Conservation (phyloP, 768 basidiomycete species). For the Termitomyces sp. region DNA sequence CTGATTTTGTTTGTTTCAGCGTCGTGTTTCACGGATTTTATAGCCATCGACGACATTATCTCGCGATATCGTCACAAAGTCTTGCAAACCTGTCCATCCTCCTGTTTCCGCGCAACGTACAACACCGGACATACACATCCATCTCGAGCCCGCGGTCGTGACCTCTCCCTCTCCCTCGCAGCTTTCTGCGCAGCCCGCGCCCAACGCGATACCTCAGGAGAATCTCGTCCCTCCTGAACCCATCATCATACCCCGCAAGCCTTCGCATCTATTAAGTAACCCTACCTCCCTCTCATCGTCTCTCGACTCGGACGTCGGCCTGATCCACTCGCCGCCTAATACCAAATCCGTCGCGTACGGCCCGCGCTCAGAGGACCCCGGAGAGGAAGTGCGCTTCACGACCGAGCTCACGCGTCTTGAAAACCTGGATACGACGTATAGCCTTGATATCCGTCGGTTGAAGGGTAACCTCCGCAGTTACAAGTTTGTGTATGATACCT, state of each 20-base stretch:
- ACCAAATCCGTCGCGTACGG: constrained; percentile 36
- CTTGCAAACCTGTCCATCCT: background rate
- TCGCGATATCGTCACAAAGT: background rate
- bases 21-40: background rate
- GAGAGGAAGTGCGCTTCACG: constrained; percentile 90
- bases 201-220: background rate
- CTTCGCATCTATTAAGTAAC: background rate
- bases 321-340: constrained; percentile 27
- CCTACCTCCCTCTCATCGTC: background rate
- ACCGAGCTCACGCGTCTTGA: constrained; percentile 87
- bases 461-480: constrained; percentile 86
- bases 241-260: background rate
- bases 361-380: constrained; percentile 60
- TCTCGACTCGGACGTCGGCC: background rate
- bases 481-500: constrained; percentile 71
- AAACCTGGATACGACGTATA: constrained; percentile 78
- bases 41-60: background rate
- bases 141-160: background rate
- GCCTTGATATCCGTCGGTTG: constrained; percentile 82
- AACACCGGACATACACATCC: background rate
- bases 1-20: background rate
- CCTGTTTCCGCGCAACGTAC: background rate
- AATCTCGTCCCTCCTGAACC: background rate
- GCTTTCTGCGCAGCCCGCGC: background rate
- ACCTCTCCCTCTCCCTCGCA: background rate